phyloP scores from a whole-genome alignment of 2,329 filamentous ascomycete genomes.

The Paecilomyces sp. region DNA sequence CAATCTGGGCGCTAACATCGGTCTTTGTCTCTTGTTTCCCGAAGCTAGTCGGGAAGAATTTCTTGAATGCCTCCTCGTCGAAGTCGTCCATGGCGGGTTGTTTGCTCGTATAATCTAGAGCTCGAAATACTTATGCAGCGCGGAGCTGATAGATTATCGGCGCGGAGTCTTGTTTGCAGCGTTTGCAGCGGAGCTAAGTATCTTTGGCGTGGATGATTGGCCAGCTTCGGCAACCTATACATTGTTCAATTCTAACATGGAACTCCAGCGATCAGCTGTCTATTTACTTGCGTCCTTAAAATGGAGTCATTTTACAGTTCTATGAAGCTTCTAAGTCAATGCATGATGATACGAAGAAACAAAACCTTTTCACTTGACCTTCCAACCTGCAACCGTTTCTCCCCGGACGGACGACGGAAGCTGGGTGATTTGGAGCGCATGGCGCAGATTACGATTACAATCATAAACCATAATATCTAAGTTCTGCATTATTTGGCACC shows the following conservation, averaged over 20 bases:
- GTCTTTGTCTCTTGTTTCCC: constrained; percentile 71
- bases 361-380: too few species aligned
- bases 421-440: neutral
- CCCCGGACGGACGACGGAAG: neutral
- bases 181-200: constrained; percentile 17
- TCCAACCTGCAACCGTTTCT: neutral
- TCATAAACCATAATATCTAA: neutral
- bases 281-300: too few species aligned
- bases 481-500: neutral
- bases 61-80: constrained; percentile 40
- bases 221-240: too few species aligned
- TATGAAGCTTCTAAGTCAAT: too few species aligned
- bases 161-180: constrained; percentile 4
- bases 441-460: neutral
- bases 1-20: constrained; percentile 73
- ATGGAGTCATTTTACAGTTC: too few species aligned
- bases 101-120: neutral
- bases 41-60: constrained; percentile 74
- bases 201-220: neutral
- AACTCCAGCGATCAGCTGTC: too few species aligned
- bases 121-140: neutral
- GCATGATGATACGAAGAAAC: too few species aligned
- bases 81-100: constrained; percentile 31
- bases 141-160: neutral
- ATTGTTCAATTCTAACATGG: too few species aligned